These are phyloP conservation scores for Globisporangium spiculum DNA, from an alignment of 352 stramenopile genomes.

Conservation along the genomic window DNA sequence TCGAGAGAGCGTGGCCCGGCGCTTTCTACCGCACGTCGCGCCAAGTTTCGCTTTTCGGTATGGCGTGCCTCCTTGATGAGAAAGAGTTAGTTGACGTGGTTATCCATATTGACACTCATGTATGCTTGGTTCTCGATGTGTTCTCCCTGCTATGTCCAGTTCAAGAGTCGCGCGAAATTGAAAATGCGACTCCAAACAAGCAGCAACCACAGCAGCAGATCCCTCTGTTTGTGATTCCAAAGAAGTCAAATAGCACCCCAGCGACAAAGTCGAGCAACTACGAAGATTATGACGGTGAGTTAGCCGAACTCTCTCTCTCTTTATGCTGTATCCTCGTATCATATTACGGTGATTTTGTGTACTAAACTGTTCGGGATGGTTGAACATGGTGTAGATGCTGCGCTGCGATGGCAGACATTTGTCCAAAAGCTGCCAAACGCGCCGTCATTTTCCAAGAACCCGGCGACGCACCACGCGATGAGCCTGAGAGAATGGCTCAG, in stretches of 20 bases:
- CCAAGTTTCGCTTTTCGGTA: conserved; percentile 7
- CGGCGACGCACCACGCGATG: conserved; percentile 19
- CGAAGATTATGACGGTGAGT: conserved; percentile 33
- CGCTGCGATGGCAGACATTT: conserved; percentile 13
- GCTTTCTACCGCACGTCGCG: conserved; percentile 21
- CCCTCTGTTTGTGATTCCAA: conserved; percentile 14
- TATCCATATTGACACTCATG: neutral
- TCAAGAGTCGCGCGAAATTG: conserved; percentile 15
- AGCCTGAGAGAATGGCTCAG: conserved; percentile 78
- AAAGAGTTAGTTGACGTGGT: neutral
- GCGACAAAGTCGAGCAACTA: conserved; percentile 16
- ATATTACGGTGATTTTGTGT: neutral
- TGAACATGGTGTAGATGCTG: conserved; percentile 7
- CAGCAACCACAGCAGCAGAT: conserved; percentile 9
- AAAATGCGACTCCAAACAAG: conserved; percentile 14
- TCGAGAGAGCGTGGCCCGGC: conserved; percentile 33
- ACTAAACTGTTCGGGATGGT: neutral
- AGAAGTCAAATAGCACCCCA: neutral
- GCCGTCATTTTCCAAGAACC: conserved; percentile 22
- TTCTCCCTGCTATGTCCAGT: conserved; percentile 17
- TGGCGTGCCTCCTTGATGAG: neutral
- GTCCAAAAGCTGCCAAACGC: conserved; percentile 20
- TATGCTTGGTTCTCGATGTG: neutral
- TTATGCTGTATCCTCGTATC: neutral
- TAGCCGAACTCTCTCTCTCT: neutral